Base-by-base conservation (phyloP, 257 asterid species). In the Solanum bulbocastanum region DNA sequence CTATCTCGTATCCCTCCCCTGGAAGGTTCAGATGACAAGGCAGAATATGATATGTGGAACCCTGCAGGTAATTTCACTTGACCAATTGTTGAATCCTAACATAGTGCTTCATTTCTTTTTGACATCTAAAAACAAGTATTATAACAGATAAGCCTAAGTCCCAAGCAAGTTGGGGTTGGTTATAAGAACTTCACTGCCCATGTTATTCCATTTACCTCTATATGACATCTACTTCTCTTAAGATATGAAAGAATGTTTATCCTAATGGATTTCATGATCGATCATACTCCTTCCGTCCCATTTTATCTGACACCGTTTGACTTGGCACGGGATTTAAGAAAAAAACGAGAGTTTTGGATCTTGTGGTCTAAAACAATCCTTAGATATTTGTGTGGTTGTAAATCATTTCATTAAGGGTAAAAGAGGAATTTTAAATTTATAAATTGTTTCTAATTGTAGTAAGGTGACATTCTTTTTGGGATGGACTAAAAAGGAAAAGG, bases 21-120 rank as follows among this genome's bases (percentile, higher is more conserved):
- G 39, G 93, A 93, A 79, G 94, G 88, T 76, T 88, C 88, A 25
- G 89, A 90, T 88, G 94, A 90, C 82, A 89, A 91, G 49, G 66
- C 93, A 79, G 88, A 87, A 37, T 56, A 58, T 65, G 89, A 94
- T 89, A 93, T 92, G 98, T 96, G 96, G 98, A 94, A 91, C 88
- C 91, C 90, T 84, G 90, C 89, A 32, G 97, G 99, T 96, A 89
- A 91, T 78, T 73, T 82, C 83, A 14, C 49, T 37, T 81, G 13
- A 30, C 68, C 30, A 1, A 46, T 81, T 81, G 27, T 81, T 81
- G 68, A 30, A 81, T 81, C 42, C 30, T 46, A n/a, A 46, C 85
- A 9, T 81, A 81, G 42, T 15, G 85, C 85, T 79, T 81, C 85
- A 30, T 27, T 36, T 46, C 11, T 46, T 22, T 81, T 49, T 81